phyloP scores from a whole-genome alignment of 495 filamentous ascomycete species.

The Trichoderma erinaceum region DNA sequence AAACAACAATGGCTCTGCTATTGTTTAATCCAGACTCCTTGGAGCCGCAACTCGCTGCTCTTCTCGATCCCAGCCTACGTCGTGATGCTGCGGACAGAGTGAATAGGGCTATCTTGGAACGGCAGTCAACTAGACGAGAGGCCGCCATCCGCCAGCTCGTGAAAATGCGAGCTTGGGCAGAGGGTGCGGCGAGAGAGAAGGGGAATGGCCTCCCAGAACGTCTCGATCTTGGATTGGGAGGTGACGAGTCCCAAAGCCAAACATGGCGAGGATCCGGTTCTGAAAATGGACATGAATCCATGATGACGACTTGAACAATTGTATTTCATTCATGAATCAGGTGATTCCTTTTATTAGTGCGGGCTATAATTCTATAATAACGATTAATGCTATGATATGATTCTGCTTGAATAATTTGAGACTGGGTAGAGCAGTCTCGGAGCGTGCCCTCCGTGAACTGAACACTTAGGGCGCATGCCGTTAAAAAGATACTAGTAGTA shows the following conservation, averaged over 20 bases:
- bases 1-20: slow-evolving; percentile 86
- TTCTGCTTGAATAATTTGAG: background rate
- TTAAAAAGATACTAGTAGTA: too few relatives aligned
- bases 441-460: background rate
- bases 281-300: slow-evolving; percentile 50
- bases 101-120: slow-evolving; percentile 77
- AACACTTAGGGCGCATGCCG: background rate
- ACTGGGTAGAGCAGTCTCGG: too few relatives aligned
- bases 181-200: slow-evolving; percentile 64
- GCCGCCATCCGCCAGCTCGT: slow-evolving; percentile 74
- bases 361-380: background rate
- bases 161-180: slow-evolving; percentile 77
- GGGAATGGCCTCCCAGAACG: slow-evolving; percentile 69
- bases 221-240: slow-evolving; percentile 66
- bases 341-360: background rate
- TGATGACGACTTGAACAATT: slow-evolving; percentile 46
- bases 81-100: slow-evolving; percentile 73
- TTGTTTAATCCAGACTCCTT: slow-evolving; percentile 73
- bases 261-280: slow-evolving; percentile 23
- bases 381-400: background rate
- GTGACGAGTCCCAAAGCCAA: slow-evolving; percentile 34
- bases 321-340: slow-evolving; percentile 14
- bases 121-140: slow-evolving; percentile 64
- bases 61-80: slow-evolving; percentile 78
- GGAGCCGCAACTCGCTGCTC: slow-evolving; percentile 62